Conservation (phyloP, 164 flowering plant species). For the Taxillus chinensis region DNA sequence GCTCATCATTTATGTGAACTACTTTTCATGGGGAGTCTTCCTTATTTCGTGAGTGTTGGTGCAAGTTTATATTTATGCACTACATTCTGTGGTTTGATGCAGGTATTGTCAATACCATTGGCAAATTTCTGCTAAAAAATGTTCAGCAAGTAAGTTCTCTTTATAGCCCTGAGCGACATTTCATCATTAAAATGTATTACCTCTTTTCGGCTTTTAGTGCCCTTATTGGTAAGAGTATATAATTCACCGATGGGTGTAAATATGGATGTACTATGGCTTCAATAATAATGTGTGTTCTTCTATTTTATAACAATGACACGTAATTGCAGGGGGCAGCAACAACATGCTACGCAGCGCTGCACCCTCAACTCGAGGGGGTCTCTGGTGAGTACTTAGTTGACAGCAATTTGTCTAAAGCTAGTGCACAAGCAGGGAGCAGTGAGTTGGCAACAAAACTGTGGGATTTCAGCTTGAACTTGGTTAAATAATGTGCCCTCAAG, state of each 20-base stretch:
- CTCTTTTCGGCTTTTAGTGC: neutral
- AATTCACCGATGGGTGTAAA: no score
- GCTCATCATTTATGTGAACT: neutral
- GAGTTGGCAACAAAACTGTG: slow-evolving; percentile 44
- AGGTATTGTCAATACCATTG: slow-evolving; percentile 24
- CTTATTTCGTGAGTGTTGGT: neutral
- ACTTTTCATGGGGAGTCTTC: neutral
- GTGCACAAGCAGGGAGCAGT: slow-evolving; percentile 15
- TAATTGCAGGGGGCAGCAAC: slow-evolving; percentile 51
- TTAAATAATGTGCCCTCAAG: slow-evolving; percentile 4
- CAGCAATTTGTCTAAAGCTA: slow-evolving; percentile 28
- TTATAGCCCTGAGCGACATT: neutral
- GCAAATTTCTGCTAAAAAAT: slow-evolving; percentile 27
- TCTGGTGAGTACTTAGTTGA: slow-evolving; percentile 40
- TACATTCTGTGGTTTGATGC: slow-evolving; percentile 8
- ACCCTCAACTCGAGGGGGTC: slow-evolving; percentile 36
- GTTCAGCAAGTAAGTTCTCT: slow-evolving; percentile 27
- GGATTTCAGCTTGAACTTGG: slow-evolving; percentile 41
- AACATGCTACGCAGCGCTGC: slow-evolving; percentile 53
- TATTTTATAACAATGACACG: neutral
- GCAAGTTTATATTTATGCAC: neutral
- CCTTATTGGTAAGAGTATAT: no score
- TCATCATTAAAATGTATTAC: no score
- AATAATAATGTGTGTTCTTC: neutral
- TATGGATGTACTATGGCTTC: neutral